These are phyloP conservation scores for Tuber calosporum DNA, from an alignment of 495 filamentous ascomycete genomes.

Conservation along the genomic window DNA sequence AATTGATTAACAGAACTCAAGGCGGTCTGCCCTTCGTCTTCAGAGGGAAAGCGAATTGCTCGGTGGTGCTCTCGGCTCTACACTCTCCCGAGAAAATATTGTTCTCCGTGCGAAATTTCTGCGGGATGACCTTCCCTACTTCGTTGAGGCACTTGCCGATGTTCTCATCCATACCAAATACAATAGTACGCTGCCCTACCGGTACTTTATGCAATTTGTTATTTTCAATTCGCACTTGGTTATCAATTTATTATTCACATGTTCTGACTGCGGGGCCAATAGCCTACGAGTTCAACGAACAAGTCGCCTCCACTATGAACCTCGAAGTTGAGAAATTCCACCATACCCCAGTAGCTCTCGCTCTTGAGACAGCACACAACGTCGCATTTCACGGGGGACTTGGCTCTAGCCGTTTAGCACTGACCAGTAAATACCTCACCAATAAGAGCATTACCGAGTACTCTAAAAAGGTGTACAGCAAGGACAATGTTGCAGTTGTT, in stretches of 20 bases:
- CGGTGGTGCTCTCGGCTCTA: conserved; percentile 72
- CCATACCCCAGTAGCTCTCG: conserved; percentile 60
- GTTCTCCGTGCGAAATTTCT: conserved; percentile 90
- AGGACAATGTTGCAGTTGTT: conserved; percentile 82
- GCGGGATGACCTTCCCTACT: conserved; percentile 91
- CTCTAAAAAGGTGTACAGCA: conserved; percentile 69
- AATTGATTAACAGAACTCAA: conserved; percentile 61
- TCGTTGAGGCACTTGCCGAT: conserved; percentile 89
- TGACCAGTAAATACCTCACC: conserved; percentile 67
- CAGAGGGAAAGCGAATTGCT: conserved; percentile 89
- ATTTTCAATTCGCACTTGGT: conserved; percentile 9
- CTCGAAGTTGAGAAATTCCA: conserved; percentile 62
- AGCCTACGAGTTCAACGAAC: conserved; percentile 85
- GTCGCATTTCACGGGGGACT: conserved; percentile 93
- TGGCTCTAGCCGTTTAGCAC: conserved; percentile 64
- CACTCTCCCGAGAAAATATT: conserved; percentile 86
- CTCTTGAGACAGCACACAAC: conserved; percentile 76
- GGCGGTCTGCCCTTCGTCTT: conserved; percentile 82
- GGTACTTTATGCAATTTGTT: conserved; percentile 19
- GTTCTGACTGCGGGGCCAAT: conserved; percentile 25
- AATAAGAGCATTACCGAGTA: conserved; percentile 60
- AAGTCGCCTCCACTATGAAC: conserved; percentile 65
- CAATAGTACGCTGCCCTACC: conserved; percentile 55
- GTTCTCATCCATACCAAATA: conserved; percentile 82
- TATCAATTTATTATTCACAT: conserved; percentile 23